Evolutionary conservation across 805 yeast genomes (phyloP), one percentile per base, ranked within the genome.

Genomic region (Tetrapisispora phaffii): DNA sequence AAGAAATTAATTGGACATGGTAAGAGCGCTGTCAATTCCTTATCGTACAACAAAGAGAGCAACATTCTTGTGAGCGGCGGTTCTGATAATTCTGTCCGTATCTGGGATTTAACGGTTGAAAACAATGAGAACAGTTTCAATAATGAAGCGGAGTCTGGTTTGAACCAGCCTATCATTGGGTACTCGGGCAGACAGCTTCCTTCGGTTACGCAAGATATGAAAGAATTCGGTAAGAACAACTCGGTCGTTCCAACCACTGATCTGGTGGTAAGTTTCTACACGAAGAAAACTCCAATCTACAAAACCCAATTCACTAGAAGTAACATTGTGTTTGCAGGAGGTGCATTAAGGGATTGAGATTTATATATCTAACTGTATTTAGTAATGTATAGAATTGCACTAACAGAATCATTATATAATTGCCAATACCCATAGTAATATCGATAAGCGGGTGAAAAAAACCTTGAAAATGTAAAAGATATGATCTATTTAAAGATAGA

Each of bases 1-100:
- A 93, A 93, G 65, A 73, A 85, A 9, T 86, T 93, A 97, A 76
- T 86, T 47, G 98, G 98, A 0, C 98, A 93, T 61, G 97, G 96
- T 26, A 72, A 85, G 51, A 77, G 84, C 26, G 79, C 95, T 2
- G 82, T 93, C 34, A 83, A 89, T 62, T 85, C 96, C 6, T 70
- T 93, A 49, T 74, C 84, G 4, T 90, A 87, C 63, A 82, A 90
- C 33, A 76, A 76, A 54, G 97, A 89, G 57, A 97, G 97, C 23
- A 79, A 85, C 24, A 86, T 88, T 0, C 72, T 93, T 38, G 89
- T 93, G 5, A 83, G 95, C 65, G 87, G 94, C 20, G 96, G 94
- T 41, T 88, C 94, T 1, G 98, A 93, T 67, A 79, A 82, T 59
- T 80, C 94, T 1, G 94, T 93, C 2, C 75, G 98, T 52, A 95